Percentiles rank a stretch among this genome's conserved stretches.
Conservation (phyloP, 2,329 filamentous ascomycete genomes). For the Scedosporium boydii region DNA sequence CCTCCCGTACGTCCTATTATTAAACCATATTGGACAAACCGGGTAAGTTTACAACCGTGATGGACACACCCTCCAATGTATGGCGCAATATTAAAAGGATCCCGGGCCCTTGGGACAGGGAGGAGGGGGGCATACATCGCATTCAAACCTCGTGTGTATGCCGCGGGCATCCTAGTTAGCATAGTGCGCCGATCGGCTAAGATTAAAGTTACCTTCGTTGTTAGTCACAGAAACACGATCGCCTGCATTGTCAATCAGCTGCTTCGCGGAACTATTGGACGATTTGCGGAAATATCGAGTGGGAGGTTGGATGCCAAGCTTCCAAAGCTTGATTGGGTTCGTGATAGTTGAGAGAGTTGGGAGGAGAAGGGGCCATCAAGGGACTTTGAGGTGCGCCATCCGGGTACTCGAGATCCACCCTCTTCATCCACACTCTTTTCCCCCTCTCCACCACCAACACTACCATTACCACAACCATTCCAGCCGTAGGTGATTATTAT, state of each 20-base stretch:
- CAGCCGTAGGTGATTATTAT: too few relatives aligned
- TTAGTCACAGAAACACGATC: background rate
- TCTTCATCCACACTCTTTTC: background rate
- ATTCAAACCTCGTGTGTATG: background rate
- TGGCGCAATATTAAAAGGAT: background rate
- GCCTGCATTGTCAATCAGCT: background rate
- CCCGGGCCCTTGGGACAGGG: background rate
- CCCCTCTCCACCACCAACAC: background rate
- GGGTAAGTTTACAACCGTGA: background rate
- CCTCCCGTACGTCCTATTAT: background rate
- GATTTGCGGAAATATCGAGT: background rate
- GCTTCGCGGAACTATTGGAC: background rate
- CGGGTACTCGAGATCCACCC: constrained; percentile 3
- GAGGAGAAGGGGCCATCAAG: constrained; percentile 5
- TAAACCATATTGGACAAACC: background rate
- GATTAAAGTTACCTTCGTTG: background rate
- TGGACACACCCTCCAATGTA: background rate
- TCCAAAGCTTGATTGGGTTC: background rate
- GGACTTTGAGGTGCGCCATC: constrained; percentile 1
- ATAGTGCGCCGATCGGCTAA: background rate
- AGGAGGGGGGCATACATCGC: background rate
- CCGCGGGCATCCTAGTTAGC: background rate
- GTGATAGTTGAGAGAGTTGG: background rate
- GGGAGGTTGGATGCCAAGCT: background rate
- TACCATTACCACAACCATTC: background rate